Conservation (phyloP, 2,329 filamentous ascomycete genomes). For the Hypoxylon sp. region DNA sequence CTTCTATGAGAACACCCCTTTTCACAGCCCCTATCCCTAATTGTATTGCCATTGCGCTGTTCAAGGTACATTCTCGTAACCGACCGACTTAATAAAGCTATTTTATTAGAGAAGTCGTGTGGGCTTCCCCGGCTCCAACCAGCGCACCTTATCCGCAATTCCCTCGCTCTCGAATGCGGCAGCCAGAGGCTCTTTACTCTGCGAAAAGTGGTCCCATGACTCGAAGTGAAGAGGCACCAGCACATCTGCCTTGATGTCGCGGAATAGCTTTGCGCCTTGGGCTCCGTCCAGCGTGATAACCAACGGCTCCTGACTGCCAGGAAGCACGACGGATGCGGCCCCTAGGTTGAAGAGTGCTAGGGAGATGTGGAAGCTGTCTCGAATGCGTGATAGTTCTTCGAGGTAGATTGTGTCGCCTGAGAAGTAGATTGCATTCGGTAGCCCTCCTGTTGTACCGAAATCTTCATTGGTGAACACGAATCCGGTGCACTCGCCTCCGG, state of each 20-base stretch:
- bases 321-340: conserved; percentile 50
- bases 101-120: conserved; percentile 18
- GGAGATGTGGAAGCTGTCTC: conserved; percentile 56
- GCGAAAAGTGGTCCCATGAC: conserved; percentile 62
- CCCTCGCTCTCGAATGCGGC: conserved; percentile 56
- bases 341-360: conserved; percentile 61
- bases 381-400: conserved; percentile 57
- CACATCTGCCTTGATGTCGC: conserved; percentile 58
- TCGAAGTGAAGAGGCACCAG: conserved; percentile 66
- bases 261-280: conserved; percentile 58
- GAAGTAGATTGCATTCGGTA: conserved; percentile 64
- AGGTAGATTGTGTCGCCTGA: conserved; percentile 66
- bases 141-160: conserved; percentile 55
- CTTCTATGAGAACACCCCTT: not conserved
- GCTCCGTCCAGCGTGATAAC: conserved; percentile 63
- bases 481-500: conserved; percentile 62
- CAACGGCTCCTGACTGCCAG: conserved; percentile 47
- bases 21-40: not conserved
- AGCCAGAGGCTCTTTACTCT: conserved; percentile 54
- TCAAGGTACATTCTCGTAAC: not conserved
- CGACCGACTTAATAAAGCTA: not conserved
- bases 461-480: conserved; percentile 58
- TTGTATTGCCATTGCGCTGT: not conserved
- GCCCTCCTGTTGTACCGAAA: conserved; percentile 58
- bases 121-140: conserved; percentile 53